These are phyloP conservation scores for Cladophialophora psammophila DNA, from an alignment of 2,329 filamentous ascomycete species.

Conservation along the genomic window DNA sequence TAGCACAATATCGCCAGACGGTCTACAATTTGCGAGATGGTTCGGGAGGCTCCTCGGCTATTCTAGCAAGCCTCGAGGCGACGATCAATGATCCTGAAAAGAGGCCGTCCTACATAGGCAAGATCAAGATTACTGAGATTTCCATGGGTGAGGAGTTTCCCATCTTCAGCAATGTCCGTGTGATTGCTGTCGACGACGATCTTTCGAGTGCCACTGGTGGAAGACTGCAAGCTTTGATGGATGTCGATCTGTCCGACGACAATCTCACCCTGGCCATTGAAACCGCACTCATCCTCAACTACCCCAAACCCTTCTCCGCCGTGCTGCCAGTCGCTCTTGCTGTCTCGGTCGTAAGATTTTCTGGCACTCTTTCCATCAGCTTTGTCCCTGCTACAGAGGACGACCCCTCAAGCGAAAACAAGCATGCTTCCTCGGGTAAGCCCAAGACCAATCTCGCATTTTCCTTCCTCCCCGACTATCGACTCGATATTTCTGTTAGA, in stretches of 20 bases:
- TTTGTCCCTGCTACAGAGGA: slow-evolving; percentile 75
- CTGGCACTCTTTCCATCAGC: slow-evolving; percentile 89
- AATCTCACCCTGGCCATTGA: slow-evolving; percentile 94
- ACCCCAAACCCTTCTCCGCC: slow-evolving; percentile 86
- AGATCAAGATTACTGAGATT: slow-evolving; percentile 92
- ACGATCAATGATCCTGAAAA: slow-evolving; percentile 86
- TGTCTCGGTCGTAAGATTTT: slow-evolving; percentile 92
- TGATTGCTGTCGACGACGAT: slow-evolving; percentile 77
- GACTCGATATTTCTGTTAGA: slow-evolving; percentile 69
- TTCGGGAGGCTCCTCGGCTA: slow-evolving; percentile 60
- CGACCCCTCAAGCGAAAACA: slow-evolving; percentile 40
- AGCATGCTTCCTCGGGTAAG: slow-evolving; percentile 56
- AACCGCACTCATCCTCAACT: slow-evolving; percentile 93
- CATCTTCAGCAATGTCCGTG: slow-evolving; percentile 96
- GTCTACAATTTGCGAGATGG: slow-evolving; percentile 81
- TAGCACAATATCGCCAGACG: slow-evolving; percentile 92
- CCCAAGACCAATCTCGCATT: slow-evolving; percentile 88
- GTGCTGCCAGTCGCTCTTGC: slow-evolving; percentile 90
- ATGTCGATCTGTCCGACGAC: slow-evolving; percentile 89
- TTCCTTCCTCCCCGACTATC: slow-evolving; percentile 75
- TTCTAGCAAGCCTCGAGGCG: slow-evolving; percentile 82
- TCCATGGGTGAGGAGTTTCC: slow-evolving; percentile 96
- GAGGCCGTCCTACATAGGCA: slow-evolving; percentile 89
- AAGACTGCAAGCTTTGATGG: slow-evolving; percentile 90
- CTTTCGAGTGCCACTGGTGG: slow-evolving; percentile 66